phyloP scores from a whole-genome alignment of 2,329 filamentous ascomycete species.

The Plectosphaerella sp. region DNA sequence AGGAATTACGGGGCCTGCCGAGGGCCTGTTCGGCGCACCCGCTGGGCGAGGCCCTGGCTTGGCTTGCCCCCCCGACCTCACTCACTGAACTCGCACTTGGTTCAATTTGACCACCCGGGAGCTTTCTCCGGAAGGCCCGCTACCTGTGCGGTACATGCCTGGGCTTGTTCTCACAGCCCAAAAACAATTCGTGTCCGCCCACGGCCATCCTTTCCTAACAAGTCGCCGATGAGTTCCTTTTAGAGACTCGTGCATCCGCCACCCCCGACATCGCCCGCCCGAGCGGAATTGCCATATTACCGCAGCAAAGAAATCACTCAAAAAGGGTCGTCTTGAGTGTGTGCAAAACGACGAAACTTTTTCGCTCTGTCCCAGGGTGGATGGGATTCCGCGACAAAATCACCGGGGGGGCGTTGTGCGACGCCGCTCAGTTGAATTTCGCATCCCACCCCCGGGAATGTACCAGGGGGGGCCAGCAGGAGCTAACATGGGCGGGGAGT shows the following conservation, averaged over 20 bases:
- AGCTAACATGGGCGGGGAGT: background rate
- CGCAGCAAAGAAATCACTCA: too few relatives aligned
- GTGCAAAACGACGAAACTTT: too few relatives aligned
- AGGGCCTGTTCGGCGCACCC: constrained; percentile 7
- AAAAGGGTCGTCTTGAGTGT: too few relatives aligned
- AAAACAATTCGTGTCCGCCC: background rate
- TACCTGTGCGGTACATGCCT: constrained; percentile 12
- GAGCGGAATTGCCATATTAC: too few relatives aligned
- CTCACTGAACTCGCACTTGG: too few relatives aligned
- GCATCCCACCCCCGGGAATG: too few relatives aligned
- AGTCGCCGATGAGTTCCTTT: background rate
- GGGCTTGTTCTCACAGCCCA: background rate
- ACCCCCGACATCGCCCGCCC: background rate
- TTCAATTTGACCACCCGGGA: background rate
- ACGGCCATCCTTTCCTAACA: background rate
- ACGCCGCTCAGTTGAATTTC: too few relatives aligned
- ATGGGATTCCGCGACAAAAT: too few relatives aligned
- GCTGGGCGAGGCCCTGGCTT: constrained; percentile 7
- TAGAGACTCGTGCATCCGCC: background rate
- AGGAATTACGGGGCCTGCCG: constrained; percentile 6
- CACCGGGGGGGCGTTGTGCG: too few relatives aligned
- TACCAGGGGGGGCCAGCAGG: too few relatives aligned
- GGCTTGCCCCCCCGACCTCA: background rate
- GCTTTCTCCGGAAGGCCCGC: background rate
- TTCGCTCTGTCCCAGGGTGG: too few relatives aligned